Conservation (phyloP, 345 rosid genomes). For the Eucalyptus sideroxylon region DNA sequence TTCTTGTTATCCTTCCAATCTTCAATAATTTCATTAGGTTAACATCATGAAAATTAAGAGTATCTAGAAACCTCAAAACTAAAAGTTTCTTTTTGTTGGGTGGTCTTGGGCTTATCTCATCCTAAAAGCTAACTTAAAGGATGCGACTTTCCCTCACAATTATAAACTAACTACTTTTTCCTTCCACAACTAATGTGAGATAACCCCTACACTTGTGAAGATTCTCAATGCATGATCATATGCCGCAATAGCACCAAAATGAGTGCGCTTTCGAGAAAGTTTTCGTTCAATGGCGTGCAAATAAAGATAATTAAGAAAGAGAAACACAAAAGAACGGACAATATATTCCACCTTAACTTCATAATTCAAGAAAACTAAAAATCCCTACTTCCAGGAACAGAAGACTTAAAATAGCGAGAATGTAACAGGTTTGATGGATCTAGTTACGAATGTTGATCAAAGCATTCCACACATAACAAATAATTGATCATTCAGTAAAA, state of each 20-base stretch:
- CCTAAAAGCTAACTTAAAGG: too few relatives aligned
- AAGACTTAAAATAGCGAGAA: too few relatives aligned
- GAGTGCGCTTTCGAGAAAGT: not conserved
- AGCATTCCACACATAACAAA: not conserved
- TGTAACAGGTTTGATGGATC: not conserved
- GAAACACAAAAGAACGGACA: too few relatives aligned
- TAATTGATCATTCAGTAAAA: not conserved
- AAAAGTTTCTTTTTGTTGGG: not conserved
- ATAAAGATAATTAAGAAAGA: too few relatives aligned
- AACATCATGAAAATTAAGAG: not conserved
- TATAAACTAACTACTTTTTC: accelerated
- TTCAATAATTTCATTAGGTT: not conserved
- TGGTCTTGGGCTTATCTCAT: too few relatives aligned
- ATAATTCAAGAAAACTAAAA: too few relatives aligned
- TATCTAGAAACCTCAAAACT: not conserved
- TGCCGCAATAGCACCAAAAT: not conserved
- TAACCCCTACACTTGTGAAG: not conserved
- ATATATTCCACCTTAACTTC: too few relatives aligned
- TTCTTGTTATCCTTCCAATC: not conserved
- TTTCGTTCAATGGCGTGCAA: too few relatives aligned
- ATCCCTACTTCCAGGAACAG: too few relatives aligned
- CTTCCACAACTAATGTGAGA: too few relatives aligned
- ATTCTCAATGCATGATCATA: not conserved
- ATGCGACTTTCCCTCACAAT: accelerated
- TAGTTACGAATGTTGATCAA: not conserved